Evolutionary conservation across 306 rosid genomes (phyloP).

Genomic region (Ormosia emarginata): DNA sequence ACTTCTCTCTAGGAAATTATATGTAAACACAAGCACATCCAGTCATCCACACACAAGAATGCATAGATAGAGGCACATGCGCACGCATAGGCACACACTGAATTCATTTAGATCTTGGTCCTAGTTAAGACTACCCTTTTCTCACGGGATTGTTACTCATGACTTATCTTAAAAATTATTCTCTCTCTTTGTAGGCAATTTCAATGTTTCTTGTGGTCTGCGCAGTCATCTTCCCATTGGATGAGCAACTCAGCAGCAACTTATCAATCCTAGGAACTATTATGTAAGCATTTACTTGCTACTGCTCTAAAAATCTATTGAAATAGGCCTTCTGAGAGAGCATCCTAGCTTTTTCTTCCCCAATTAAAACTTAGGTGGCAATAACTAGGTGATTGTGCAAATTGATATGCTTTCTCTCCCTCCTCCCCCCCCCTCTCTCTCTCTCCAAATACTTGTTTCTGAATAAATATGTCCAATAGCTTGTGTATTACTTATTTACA

Average conservation of each 20-base stretch:
- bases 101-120: not conserved
- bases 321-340: not conserved
- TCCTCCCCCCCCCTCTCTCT: not conserved
- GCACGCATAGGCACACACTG: not conserved
- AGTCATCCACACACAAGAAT: not conserved
- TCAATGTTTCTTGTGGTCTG: conserved; percentile 69
- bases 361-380: not conserved
- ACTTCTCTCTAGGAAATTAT: not conserved
- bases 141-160: not conserved
- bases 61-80: not conserved
- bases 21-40: not conserved
- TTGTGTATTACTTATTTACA: not conserved
- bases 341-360: not conserved
- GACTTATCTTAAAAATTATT: not conserved
- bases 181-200: conserved; percentile 53
- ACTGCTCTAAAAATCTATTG: not conserved
- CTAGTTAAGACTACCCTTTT: not conserved
- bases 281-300: conserved; percentile 50
- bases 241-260: conserved; percentile 53
- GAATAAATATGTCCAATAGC: not conserved
- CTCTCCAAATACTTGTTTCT: not conserved
- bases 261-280: conserved; percentile 81
- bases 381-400: not conserved
- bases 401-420: not conserved
- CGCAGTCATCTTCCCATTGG: conserved; percentile 57